phyloP scores from a whole-genome alignment of 805 yeast genomes.

The Priceomyces fermenticarens region DNA sequence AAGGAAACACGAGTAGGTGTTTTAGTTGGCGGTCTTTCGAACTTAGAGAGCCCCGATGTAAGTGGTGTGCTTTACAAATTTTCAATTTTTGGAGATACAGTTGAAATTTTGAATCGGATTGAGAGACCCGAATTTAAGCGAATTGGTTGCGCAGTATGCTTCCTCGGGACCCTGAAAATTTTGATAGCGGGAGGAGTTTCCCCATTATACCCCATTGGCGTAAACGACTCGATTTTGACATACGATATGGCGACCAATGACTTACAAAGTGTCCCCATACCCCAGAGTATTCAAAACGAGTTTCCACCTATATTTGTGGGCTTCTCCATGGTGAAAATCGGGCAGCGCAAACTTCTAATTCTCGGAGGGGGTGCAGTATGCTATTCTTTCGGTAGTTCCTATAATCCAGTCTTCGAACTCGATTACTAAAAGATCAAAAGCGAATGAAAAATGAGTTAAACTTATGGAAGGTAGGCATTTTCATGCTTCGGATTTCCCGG shows the following conservation, averaged over 20 bases:
- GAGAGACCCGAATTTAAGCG: constrained; percentile 36
- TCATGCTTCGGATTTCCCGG: no score
- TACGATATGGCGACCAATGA: constrained; percentile 18
- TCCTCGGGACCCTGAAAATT: constrained; percentile 29
- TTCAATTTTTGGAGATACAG: constrained; percentile 12
- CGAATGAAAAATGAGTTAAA: no score
- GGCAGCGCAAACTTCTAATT: constrained; percentile 13
- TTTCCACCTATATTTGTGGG: constrained; percentile 55
- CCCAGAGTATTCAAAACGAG: constrained; percentile 34
- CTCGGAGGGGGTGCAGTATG: constrained; percentile 75
- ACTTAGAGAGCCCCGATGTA: constrained; percentile 24
- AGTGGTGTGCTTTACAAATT: constrained; percentile 36
- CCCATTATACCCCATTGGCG: constrained; percentile 28
- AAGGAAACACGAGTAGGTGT: constrained; percentile 28
- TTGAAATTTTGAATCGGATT: constrained; percentile 15
- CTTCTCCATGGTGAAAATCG: constrained; percentile 40
- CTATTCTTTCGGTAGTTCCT: constrained; percentile 66
- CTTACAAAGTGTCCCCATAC: constrained; percentile 24
- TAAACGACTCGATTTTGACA: constrained; percentile 33
- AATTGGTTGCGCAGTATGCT: constrained; percentile 45
- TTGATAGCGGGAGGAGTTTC: constrained; percentile 60
- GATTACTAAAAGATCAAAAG: no score
- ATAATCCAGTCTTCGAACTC: constrained; percentile 21
- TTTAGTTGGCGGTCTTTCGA: constrained; percentile 48
- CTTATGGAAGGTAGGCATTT: no score